A percentile compares a stretch with the other conserved stretches of the same genome.
Evolutionary conservation across 108 stramenopile genomes (phyloP).

Genomic region (Cyclotella cryptica): DNA sequence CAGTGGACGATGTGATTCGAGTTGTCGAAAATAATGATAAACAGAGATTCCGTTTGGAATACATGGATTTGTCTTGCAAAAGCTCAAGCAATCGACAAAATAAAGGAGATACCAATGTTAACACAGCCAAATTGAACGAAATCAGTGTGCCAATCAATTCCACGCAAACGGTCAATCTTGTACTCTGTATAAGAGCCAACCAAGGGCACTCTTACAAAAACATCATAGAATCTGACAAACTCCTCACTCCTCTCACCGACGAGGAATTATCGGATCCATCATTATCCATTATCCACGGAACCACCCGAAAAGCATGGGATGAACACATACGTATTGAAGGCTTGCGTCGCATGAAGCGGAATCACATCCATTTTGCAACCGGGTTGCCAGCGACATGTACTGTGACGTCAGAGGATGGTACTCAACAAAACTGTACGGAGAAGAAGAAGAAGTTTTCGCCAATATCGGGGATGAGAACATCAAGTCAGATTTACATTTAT

Average conservation of each 20-base stretch:
- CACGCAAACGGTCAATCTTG: slow-evolving; percentile 10
- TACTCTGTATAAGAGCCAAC: slow-evolving; percentile 85
- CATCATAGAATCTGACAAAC: slow-evolving; percentile 55
- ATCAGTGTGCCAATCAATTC: background rate
- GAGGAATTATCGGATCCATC: slow-evolving; percentile 54
- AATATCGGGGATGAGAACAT: slow-evolving; percentile 84
- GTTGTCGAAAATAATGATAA: slow-evolving; percentile 78
- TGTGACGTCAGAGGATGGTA: background rate
- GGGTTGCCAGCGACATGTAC: slow-evolving; percentile 56
- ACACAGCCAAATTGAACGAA: background rate
- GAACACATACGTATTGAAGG: slow-evolving; percentile 65
- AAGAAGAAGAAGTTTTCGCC: slow-evolving; percentile 38
- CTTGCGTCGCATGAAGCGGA: slow-evolving; percentile 73
- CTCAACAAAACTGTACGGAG: background rate
- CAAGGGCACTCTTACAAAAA: slow-evolving; percentile 79
- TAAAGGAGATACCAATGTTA: slow-evolving; percentile 2
- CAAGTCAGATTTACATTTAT: slow-evolving; percentile 73
- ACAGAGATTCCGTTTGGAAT: slow-evolving; percentile 65
- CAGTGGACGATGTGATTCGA: slow-evolving; percentile 55
- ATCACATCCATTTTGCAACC: slow-evolving; percentile 86
- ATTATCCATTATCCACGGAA: slow-evolving; percentile 74
- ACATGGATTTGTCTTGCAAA: slow-evolving; percentile 23
- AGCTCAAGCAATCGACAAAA: background rate
- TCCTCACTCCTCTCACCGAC: slow-evolving; percentile 57
- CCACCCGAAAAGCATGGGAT: slow-evolving; percentile 69